Conservation (phyloP, 2,329 filamentous ascomycete species). For the Penicillium fuscoglaucum region DNA sequence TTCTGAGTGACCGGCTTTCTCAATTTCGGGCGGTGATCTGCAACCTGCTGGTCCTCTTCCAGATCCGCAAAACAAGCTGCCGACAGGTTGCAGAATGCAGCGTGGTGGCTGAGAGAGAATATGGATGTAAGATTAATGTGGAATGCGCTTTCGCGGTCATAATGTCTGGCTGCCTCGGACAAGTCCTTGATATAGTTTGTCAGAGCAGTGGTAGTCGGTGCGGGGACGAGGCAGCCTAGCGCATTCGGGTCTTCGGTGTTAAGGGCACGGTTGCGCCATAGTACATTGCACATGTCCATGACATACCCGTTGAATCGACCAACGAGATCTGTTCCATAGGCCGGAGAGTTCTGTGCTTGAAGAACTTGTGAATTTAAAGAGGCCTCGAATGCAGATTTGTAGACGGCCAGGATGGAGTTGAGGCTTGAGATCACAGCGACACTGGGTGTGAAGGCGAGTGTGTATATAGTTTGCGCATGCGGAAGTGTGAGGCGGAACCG, state of each 20-base stretch:
- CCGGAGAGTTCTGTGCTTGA: slow-evolving; percentile 34
- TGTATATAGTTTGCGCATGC: slow-evolving; percentile 67
- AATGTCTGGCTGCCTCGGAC: slow-evolving; percentile 36
- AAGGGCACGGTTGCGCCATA: slow-evolving; percentile 76
- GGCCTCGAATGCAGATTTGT: slow-evolving; percentile 72
- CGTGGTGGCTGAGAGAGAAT: slow-evolving; percentile 52
- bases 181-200: slow-evolving; percentile 44
- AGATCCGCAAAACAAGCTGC: slow-evolving; percentile 50
- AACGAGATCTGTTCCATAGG: slow-evolving; percentile 62
- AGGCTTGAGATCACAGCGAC: slow-evolving; percentile 66
- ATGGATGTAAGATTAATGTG: slow-evolving; percentile 40
- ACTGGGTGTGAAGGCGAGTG: slow-evolving; percentile 66
- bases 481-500: slow-evolving; percentile 68
- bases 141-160: slow-evolving; percentile 34
- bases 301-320: slow-evolving; percentile 77
- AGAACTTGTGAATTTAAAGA: slow-evolving; percentile 49
- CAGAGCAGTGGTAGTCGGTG: slow-evolving; percentile 47
- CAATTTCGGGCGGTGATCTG: slow-evolving; percentile 28
- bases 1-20: slow-evolving; percentile 65
- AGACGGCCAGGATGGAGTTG: slow-evolving; percentile 67
- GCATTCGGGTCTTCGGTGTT: slow-evolving; percentile 63
- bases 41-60: slow-evolving; percentile 46
- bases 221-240: slow-evolving; percentile 54
- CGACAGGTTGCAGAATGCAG: slow-evolving; percentile 48
- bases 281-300: slow-evolving; percentile 81